Evolutionary conservation across 2,329 filamentous ascomycete genomes (phyloP).

Genomic region (Tympanopsis confertula): DNA sequence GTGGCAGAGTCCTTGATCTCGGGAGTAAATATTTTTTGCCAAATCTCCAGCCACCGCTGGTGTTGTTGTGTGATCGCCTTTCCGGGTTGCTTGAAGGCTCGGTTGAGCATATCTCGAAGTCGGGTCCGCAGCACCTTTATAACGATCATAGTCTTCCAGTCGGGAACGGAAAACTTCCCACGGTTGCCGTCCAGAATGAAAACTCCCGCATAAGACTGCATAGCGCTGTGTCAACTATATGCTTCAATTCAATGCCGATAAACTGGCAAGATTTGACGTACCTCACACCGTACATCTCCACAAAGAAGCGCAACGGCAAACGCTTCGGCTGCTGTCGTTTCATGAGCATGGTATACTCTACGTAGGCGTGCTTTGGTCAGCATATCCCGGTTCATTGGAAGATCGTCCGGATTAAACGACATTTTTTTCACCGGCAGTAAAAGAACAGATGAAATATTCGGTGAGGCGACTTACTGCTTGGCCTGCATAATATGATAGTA

Average conservation of each 20-base stretch:
- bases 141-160: constrained; percentile 87
- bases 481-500: constrained; percentile 98
- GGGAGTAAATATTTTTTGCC: constrained; percentile 54
- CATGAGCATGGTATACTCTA: constrained; percentile 77
- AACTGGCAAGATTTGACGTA: constrained; percentile 21
- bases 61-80: constrained; percentile 54
- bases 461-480: constrained; percentile 46
- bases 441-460: constrained; percentile 1
- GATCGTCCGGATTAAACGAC: too few species aligned
- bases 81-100: constrained; percentile 57
- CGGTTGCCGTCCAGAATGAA: constrained; percentile 79
- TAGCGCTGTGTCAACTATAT: constrained; percentile 4
- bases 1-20: constrained; percentile 3
- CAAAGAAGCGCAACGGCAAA: constrained; percentile 76
- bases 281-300: constrained; percentile 79
- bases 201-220: constrained; percentile 72
- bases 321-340: constrained; percentile 70
- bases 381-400: background rate
- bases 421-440: background rate
- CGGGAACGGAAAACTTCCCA: constrained; percentile 67
- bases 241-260: background rate
- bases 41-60: constrained; percentile 63
- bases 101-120: constrained; percentile 64
- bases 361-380: background rate
- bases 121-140: constrained; percentile 68